phyloP scores from a whole-genome alignment of 176 grass and related monocot species.

The Aegilops tauschii region DNA sequence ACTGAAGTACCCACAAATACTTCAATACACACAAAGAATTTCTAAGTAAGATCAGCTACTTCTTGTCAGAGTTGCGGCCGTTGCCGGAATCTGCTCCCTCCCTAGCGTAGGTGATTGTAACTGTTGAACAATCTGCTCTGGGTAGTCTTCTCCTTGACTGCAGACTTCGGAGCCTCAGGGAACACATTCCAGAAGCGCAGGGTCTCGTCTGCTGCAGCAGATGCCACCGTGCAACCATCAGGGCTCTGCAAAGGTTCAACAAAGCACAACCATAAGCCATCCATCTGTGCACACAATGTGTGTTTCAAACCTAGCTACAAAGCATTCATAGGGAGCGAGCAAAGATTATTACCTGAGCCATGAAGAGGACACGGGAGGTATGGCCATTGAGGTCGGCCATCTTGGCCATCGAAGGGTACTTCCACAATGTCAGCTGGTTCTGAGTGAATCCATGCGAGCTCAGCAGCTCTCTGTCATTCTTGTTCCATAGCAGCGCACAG shows the following conservation, averaged over 20 bases:
- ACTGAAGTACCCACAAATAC: background rate
- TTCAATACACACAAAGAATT: background rate
- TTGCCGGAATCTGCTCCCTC: background rate
- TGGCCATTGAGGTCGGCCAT: conserved; percentile 57
- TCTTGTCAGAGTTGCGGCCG: background rate
- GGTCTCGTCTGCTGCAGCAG: conserved; percentile 62
- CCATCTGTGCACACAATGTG: background rate
- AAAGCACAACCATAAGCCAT: background rate
- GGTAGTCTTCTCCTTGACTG: conserved; percentile 35
- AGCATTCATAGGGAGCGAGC: background rate
- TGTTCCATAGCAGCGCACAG: conserved; percentile 50
- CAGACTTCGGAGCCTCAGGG: conserved; percentile 47
- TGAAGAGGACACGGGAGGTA: conserved; percentile 58
- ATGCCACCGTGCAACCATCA: conserved; percentile 61
- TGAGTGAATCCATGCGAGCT: conserved; percentile 55
- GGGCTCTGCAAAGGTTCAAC: conserved; percentile 51
- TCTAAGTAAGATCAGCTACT: background rate
- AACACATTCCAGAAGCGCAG: conserved; percentile 64
- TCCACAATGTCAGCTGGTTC: conserved; percentile 60
- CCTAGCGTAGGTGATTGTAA: conserved; percentile 58
- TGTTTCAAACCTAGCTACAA: background rate
- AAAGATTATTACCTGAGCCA: conserved; percentile 58
- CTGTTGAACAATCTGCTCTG: conserved; percentile 46
- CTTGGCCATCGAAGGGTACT: conserved; percentile 54
- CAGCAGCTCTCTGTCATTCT: conserved; percentile 49